phyloP scores from a whole-genome alignment of 108 stramenopile species.

The Cyclostephanos tholiformis region DNA sequence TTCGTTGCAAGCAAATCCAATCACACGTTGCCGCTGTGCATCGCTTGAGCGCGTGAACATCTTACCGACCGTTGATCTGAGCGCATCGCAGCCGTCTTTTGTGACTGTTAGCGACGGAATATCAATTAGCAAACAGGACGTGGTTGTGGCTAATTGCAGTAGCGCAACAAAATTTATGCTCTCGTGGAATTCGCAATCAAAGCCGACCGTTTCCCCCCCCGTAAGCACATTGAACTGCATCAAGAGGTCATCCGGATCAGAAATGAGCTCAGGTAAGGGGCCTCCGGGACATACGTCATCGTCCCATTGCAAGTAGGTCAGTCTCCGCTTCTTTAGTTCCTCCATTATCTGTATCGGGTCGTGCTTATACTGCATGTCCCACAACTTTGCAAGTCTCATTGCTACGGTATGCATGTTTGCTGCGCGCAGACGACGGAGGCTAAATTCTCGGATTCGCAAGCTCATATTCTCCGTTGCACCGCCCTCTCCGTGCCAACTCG shows the following conservation, averaged over 20 bases:
- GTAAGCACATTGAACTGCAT: slow-evolving; percentile 23
- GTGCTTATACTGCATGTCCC: slow-evolving; percentile 59
- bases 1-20: slow-evolving; percentile 74
- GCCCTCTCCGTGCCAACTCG: slow-evolving; percentile 2
- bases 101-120: slow-evolving; percentile 65
- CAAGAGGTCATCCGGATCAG: slow-evolving; percentile 40
- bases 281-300: slow-evolving; percentile 48
- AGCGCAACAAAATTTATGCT: slow-evolving; percentile 58
- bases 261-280: slow-evolving; percentile 52
- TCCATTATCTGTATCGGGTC: slow-evolving; percentile 53
- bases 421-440: slow-evolving; percentile 53
- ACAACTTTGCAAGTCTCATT: slow-evolving; percentile 57
- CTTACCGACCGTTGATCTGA: slow-evolving; percentile 57
- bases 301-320: slow-evolving; percentile 74
- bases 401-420: slow-evolving; percentile 54
- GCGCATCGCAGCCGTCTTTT: slow-evolving; percentile 57
- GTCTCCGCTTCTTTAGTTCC: slow-evolving; percentile 49
- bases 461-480: slow-evolving; percentile 23
- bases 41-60: slow-evolving; percentile 50
- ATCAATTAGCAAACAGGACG: slow-evolving; percentile 63
- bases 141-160: slow-evolving; percentile 56
- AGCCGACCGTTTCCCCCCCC: slow-evolving; percentile 47
- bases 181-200: slow-evolving; percentile 79
- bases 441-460: slow-evolving; percentile 58
- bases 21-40: slow-evolving; percentile 29